Conservation (phyloP, 106 monocot genomes). For the Dendrobium catenatum region DNA sequence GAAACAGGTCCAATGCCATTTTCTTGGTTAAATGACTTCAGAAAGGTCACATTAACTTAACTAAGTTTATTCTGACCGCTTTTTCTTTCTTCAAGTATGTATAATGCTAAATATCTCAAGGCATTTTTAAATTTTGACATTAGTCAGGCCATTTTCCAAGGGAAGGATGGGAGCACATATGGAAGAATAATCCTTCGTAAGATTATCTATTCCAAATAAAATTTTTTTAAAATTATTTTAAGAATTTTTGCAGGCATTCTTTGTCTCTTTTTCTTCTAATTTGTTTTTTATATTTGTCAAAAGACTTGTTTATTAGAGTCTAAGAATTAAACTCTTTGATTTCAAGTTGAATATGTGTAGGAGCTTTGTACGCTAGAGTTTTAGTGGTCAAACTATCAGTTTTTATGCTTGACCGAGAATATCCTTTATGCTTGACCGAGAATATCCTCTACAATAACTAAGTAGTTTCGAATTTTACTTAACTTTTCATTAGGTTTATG, state of each 20-base stretch:
- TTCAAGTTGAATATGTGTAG: not conserved
- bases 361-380: not conserved
- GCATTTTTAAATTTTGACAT: conserved; percentile 2
- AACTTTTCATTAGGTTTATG: not conserved
- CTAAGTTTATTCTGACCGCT: not conserved
- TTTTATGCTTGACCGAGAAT: not conserved
- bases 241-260: not conserved
- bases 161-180: conserved; percentile 46
- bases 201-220: not conserved
- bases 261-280: not conserved
- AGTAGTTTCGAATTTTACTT: not conserved
- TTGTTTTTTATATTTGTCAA: not conserved
- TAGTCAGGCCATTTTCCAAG: conserved; percentile 50
- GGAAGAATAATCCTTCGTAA: conserved; percentile 62
- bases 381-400: not conserved
- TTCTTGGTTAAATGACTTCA: conserved; percentile 65
- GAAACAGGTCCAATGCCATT: conserved; percentile 55
- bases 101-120: not conserved
- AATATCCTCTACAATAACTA: not conserved
- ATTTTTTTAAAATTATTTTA: not conserved
- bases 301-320: not conserved
- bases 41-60: conserved; percentile 25
- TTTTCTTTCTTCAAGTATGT: not conserved
- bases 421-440: no score
- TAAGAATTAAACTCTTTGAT: not conserved